Evolutionary conservation across 306 rosid species (phyloP).

Genomic region (Pachyrhizus erosus): DNA sequence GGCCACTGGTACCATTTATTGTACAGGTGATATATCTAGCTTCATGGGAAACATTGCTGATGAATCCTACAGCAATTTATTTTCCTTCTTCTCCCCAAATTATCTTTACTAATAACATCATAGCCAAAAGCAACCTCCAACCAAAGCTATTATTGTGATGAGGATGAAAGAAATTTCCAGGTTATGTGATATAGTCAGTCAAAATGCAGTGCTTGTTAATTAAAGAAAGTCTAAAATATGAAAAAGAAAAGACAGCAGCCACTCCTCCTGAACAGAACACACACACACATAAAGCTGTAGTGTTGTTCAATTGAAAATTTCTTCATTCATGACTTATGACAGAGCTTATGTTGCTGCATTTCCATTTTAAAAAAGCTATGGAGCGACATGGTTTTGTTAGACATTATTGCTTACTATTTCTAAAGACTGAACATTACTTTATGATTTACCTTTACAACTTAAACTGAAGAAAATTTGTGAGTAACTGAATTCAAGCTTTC

Average conservation of each 20-base stretch:
- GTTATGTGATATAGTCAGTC: slow-evolving; percentile 13
- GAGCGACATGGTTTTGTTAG: no score
- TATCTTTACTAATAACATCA: slow-evolving; percentile 9
- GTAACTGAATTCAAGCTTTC: no score
- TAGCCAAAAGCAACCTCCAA: slow-evolving; percentile 22
- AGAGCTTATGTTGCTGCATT: slow-evolving; percentile 26
- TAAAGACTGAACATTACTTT: no score
- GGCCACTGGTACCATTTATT: slow-evolving; percentile 62
- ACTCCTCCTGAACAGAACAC: not conserved
- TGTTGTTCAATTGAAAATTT: not conserved
- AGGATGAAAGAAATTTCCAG: slow-evolving; percentile 14
- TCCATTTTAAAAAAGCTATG: no score
- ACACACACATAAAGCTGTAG: not conserved
- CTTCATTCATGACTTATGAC: not conserved
- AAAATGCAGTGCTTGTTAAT: slow-evolving; percentile 7
- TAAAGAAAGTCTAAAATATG: not conserved
- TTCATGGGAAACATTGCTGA: slow-evolving; percentile 34
- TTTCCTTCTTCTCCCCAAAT: slow-evolving; percentile 10
- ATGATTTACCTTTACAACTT: no score
- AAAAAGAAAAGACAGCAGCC: slow-evolving; percentile 20
- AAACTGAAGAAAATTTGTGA: no score
- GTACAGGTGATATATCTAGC: slow-evolving; percentile 70
- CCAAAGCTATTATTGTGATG: not conserved
- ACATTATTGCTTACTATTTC: no score
- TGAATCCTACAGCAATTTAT: slow-evolving; percentile 33